A percentile compares a stretch with the other conserved stretches of the same genome.
Evolutionary conservation across 164 flowering plant species (phyloP).

Genomic region (Macadamia integrifolia): DNA sequence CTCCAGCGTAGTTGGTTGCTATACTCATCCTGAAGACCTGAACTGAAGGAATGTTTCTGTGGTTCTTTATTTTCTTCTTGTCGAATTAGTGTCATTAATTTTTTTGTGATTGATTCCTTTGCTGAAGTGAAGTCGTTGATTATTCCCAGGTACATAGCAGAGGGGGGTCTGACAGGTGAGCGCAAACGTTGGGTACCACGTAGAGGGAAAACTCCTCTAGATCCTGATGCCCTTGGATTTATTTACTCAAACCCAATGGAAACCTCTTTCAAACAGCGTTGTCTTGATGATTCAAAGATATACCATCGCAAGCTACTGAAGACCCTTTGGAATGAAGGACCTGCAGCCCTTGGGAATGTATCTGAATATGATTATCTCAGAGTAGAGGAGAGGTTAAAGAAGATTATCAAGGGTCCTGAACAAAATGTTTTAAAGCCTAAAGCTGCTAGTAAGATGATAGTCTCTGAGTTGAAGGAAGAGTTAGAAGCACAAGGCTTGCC

Average conservation of each 20-base stretch:
- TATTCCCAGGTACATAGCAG: slow-evolving; percentile 67
- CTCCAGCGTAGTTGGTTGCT: too few species aligned
- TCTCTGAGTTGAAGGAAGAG: slow-evolving; percentile 87
- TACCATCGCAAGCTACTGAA: slow-evolving; percentile 77
- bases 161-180: slow-evolving; percentile 96
- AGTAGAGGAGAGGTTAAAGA: slow-evolving; percentile 74
- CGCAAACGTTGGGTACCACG: slow-evolving; percentile 99
- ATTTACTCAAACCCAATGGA: slow-evolving; percentile 78
- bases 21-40: too few species aligned
- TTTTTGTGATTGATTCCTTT: slow-evolving; percentile 3
- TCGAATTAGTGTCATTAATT: neutral
- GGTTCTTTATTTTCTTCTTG: neutral
- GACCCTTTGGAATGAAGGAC: slow-evolving; percentile 65
- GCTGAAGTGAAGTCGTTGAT: slow-evolving; percentile 6
- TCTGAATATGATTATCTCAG: slow-evolving; percentile 71
- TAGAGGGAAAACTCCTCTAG: slow-evolving; percentile 89
- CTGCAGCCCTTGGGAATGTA: slow-evolving; percentile 55
- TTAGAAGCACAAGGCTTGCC: slow-evolving; percentile 92
- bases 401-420: slow-evolving; percentile 82
- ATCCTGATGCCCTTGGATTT: slow-evolving; percentile 87
- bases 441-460: slow-evolving; percentile 98
- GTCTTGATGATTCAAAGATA: slow-evolving; percentile 71
- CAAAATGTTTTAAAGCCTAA: slow-evolving; percentile 79
- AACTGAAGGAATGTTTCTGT: neutral
- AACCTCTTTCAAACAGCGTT: slow-evolving; percentile 89